phyloP scores from a whole-genome alignment of 176 grass and related monocot genomes.

The Hordeum vulgare region DNA sequence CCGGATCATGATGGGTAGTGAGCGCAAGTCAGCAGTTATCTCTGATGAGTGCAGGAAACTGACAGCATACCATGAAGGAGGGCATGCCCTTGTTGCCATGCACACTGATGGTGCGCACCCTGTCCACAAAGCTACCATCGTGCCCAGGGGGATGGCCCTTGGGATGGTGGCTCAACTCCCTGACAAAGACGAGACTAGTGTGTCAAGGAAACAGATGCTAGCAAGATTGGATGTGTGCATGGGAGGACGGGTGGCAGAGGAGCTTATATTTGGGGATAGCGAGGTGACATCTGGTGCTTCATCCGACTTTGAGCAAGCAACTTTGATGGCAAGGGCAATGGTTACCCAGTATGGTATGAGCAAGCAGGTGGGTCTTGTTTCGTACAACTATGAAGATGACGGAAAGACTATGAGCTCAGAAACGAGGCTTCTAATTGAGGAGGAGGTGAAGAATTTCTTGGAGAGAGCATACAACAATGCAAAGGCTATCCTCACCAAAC shows the following conservation, averaged over 20 bases:
- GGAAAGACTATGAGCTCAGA: slow-evolving; percentile 90
- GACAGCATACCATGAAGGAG: slow-evolving; percentile 92
- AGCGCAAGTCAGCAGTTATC: slow-evolving; percentile 87
- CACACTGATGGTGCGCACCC: slow-evolving; percentile 78
- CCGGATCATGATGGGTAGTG: slow-evolving; percentile 92
- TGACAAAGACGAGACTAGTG: slow-evolving; percentile 93
- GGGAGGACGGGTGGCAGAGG: slow-evolving; percentile 92
- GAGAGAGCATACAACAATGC: slow-evolving; percentile 91
- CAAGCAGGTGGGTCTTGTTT: slow-evolving; percentile 75
- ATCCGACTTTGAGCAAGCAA: slow-evolving; percentile 77
- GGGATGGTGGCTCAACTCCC: slow-evolving; percentile 89
- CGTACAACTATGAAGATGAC: slow-evolving; percentile 77
- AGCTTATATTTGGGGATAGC: slow-evolving; percentile 89
- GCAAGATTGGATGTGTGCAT: slow-evolving; percentile 81
- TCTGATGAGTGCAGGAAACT: slow-evolving; percentile 72
- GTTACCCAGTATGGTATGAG: slow-evolving; percentile 96
- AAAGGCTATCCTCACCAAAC: slow-evolving; percentile 71
- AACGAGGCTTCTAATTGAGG: slow-evolving; percentile 77
- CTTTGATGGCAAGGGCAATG: slow-evolving; percentile 70
- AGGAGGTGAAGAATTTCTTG: slow-evolving; percentile 80
- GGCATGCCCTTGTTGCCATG: slow-evolving; percentile 92
- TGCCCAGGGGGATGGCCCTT: slow-evolving; percentile 81
- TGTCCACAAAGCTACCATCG: slow-evolving; percentile 94
- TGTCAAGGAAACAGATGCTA: slow-evolving; percentile 87
- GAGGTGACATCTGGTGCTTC: slow-evolving; percentile 94